Percentiles rank a stretch among this genome's conserved stretches.
phyloP scores from a whole-genome alignment of 2,329 filamentous ascomycete species.

The Elsinoe necatrix region DNA sequence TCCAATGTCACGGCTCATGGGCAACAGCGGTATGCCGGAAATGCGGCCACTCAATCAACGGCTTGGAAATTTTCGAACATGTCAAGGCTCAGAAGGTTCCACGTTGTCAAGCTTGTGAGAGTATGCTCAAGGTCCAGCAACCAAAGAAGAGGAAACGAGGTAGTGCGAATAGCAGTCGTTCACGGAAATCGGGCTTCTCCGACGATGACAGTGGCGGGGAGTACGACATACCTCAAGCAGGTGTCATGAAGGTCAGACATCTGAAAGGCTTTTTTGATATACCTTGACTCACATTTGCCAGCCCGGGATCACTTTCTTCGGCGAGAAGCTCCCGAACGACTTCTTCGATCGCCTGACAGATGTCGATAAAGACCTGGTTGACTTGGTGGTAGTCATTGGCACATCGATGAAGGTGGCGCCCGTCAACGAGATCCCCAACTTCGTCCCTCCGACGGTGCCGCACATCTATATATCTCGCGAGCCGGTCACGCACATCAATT shows the following conservation, averaged over 20 bases:
- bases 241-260: conserved; percentile 62
- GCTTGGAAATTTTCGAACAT: conserved; percentile 69
- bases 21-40: conserved; percentile 82
- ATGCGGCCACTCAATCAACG: conserved; percentile 65
- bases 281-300: conserved; percentile 28
- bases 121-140: conserved; percentile 24
- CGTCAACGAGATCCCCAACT: conserved; percentile 66
- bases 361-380: conserved; percentile 69
- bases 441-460: conserved; percentile 26
- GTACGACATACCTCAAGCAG: conserved; percentile 58
- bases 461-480: conserved; percentile 35
- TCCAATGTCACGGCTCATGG: conserved; percentile 96
- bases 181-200: conserved; percentile 40
- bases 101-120: conserved; percentile 64
- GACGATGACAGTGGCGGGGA: conserved; percentile 51
- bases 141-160: conserved; percentile 36
- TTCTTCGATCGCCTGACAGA: conserved; percentile 77
- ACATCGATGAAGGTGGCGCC: conserved; percentile 93
- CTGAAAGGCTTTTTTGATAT: not conserved
- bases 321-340: conserved; percentile 74
- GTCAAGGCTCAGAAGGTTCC: conserved; percentile 70
- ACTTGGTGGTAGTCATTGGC: conserved; percentile 91
- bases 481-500: conserved; percentile 80
- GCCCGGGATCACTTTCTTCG: conserved; percentile 97
- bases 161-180: conserved; percentile 34